Evolutionary conservation across 106 monocot species (phyloP).

Genomic region (Posidonia australis): DNA sequence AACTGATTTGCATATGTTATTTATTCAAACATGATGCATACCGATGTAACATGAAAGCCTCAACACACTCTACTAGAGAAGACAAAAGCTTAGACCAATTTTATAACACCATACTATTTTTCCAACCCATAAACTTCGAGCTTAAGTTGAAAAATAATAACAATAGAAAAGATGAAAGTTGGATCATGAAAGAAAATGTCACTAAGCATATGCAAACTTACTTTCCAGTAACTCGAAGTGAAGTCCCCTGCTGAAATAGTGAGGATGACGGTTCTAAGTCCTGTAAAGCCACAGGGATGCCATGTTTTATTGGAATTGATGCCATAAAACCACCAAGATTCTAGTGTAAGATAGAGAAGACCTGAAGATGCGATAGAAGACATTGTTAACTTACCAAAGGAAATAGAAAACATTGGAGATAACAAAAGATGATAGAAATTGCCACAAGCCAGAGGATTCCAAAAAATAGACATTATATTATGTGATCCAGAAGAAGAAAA

Average conservation of each 20-base stretch:
- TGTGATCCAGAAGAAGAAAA: too few species aligned
- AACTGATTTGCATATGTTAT: too few species aligned
- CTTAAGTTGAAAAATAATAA: neutral
- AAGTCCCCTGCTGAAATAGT: constrained; percentile 54
- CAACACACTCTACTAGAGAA: neutral
- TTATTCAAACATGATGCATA: too few species aligned
- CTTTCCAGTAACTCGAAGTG: constrained; percentile 78
- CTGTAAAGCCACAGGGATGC: constrained; percentile 38
- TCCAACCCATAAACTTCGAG: neutral
- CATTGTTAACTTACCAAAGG: neutral
- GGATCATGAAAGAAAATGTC: neutral
- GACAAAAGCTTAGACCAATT: neutral
- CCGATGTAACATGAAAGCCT: too few species aligned
- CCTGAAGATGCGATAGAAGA: neutral
- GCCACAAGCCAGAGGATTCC: neutral
- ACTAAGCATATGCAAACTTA: constrained; percentile 18
- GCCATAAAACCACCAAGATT: constrained; percentile 23
- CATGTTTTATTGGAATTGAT: constrained; percentile 38
- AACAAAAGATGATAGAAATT: neutral
- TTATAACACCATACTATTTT: neutral
- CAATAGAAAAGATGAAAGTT: neutral
- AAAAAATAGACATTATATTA: too few species aligned
- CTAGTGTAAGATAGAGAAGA: neutral
- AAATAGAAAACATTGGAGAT: neutral
- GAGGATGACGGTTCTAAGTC: constrained; percentile 60